Percentiles rank a stretch among this genome's conserved stretches.
phyloP scores from a whole-genome alignment of 306 rosid genomes.

The Vicia villosa region DNA sequence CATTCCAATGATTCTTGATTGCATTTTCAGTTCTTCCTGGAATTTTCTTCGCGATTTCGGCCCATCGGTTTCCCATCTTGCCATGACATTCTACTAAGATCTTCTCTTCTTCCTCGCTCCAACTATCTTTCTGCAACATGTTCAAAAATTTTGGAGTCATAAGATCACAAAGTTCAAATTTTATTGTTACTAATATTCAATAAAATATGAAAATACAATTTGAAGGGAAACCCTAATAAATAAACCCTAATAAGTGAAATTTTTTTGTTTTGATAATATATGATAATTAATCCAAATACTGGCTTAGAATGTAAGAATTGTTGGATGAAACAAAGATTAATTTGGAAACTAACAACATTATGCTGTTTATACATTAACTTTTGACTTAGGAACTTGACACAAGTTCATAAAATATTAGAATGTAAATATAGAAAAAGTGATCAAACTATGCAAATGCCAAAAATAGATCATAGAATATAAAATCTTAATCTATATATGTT shows the following conservation, averaged over 20 bases:
- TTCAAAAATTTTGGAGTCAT: background rate
- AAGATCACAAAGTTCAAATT: background rate
- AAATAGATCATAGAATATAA: slow-evolving; percentile 5
- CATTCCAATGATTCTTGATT: slow-evolving; percentile 95
- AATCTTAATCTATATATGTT: slow-evolving; percentile 7
- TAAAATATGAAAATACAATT: too few species aligned
- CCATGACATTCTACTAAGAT: slow-evolving; percentile 65
- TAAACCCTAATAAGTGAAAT: background rate
- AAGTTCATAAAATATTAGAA: too few species aligned
- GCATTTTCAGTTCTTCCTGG: slow-evolving; percentile 87
- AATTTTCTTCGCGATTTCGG: slow-evolving; percentile 76
- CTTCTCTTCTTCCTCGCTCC: slow-evolving; percentile 62
- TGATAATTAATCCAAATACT: slow-evolving; percentile 1
- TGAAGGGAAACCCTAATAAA: background rate
- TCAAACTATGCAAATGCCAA: background rate
- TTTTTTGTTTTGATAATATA: background rate
- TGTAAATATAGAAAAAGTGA: background rate
- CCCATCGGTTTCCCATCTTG: slow-evolving; percentile 81
- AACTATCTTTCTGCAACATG: slow-evolving; percentile 50
- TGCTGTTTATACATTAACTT: background rate
- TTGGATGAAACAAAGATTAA: background rate
- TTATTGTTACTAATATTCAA: background rate
- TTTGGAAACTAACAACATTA: background rate
- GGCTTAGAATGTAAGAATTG: background rate
- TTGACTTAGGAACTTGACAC: too few species aligned